Conservation (phyloP, 257 asterid species). For the Nicotiana noctiflora region DNA sequence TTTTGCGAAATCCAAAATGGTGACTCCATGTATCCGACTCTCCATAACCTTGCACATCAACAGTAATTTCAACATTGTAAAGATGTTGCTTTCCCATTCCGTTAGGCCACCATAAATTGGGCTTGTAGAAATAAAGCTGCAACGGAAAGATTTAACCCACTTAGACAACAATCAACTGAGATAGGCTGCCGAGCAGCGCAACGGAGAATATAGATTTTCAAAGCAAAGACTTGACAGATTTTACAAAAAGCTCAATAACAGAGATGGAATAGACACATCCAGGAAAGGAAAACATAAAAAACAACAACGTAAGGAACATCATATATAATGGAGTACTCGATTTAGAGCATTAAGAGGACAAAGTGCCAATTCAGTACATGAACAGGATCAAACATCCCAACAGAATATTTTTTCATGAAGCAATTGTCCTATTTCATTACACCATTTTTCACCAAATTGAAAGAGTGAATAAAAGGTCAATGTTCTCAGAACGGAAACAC, state of each 20-base stretch:
- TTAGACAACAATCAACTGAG: neutral
- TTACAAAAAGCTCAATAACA: neutral
- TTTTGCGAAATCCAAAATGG: conserved; percentile 87
- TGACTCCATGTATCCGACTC: conserved; percentile 90
- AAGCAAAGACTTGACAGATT: neutral
- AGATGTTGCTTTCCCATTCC: conserved; percentile 95
- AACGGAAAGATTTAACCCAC: conserved; percentile 14
- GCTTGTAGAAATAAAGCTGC: conserved; percentile 86
- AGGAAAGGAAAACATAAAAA: neutral
- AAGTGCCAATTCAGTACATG: neutral
- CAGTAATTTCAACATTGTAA: conserved; percentile 69
- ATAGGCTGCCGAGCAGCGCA: neutral
- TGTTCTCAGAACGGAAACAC: neutral
- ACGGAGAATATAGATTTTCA: neutral
- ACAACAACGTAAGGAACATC: neutral
- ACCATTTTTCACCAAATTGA: neutral
- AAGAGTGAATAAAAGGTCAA: neutral
- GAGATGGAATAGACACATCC: neutral
- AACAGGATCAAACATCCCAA: conserved; percentile 1
- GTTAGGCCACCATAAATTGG: conserved; percentile 97
- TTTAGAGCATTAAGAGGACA: neutral
- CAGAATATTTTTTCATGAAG: neutral
- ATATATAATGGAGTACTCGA: neutral
- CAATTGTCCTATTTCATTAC: neutral
- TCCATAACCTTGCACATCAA: conserved; percentile 61